A percentile compares a stretch with the other conserved stretches of the same genome.
phyloP scores from a whole-genome alignment of 805 yeast species.

The Grigorovia humatica region DNA sequence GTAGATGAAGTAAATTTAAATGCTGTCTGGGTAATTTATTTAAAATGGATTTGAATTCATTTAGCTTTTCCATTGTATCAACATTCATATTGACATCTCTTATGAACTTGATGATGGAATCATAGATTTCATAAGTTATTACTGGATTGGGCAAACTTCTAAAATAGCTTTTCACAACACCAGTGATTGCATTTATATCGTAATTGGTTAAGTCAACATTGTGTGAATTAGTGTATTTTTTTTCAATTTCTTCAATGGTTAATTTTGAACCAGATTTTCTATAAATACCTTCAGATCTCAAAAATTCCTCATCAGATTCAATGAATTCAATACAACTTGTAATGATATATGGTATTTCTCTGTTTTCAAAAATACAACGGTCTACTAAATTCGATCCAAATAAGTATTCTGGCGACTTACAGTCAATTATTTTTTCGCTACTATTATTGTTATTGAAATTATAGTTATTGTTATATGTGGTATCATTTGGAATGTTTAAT shows the following conservation, averaged over 20 bases:
- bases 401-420: constrained; percentile 25
- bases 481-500: constrained; percentile 1
- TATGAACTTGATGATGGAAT: constrained; percentile 49
- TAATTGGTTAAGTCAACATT: constrained; percentile 32
- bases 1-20: constrained; percentile 39
- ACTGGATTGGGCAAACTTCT: constrained; percentile 81
- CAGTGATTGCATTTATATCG: constrained; percentile 81
- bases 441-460: neutral
- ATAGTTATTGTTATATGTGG: neutral
- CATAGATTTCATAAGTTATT: constrained; percentile 62
- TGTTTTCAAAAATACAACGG: constrained; percentile 8
- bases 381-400: constrained; percentile 28
- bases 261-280: constrained; percentile 79
- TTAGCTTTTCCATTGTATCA: constrained; percentile 7
- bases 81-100: constrained; percentile 19
- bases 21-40: constrained; percentile 51
- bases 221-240: constrained; percentile 8
- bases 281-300: constrained; percentile 77
- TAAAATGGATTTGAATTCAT: constrained; percentile 22
- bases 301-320: constrained; percentile 51
- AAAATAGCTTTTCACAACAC: constrained; percentile 78
- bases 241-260: constrained; percentile 28
- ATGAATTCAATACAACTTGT: constrained; percentile 65
- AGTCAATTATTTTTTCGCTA: neutral
- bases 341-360: constrained; percentile 54